A percentile compares a stretch with the other conserved stretches of the same genome.
Evolutionary conservation across 306 rosid genomes (phyloP).

Genomic region (Dryas alaskensis): DNA sequence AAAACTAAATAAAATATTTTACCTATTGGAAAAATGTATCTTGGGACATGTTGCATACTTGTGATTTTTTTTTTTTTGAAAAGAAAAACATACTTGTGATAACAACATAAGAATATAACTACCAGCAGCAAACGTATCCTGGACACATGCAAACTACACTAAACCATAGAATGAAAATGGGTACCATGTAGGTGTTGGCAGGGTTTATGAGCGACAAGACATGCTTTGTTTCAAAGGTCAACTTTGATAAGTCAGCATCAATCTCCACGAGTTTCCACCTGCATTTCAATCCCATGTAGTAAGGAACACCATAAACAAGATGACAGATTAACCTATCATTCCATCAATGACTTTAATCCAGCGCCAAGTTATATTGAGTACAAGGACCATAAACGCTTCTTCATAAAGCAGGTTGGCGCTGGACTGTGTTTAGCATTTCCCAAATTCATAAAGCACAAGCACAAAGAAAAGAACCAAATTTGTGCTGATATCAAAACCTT

Average conservation of each 20-base stretch:
- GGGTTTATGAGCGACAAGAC: constrained; percentile 89
- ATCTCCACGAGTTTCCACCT: constrained; percentile 91
- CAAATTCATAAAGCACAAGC: constrained; percentile 1
- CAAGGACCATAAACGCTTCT: background rate
- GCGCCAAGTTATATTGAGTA: background rate
- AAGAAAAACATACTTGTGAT: background rate
- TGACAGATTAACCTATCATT: constrained; percentile 2
- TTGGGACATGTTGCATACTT: background rate
- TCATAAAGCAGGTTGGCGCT: background rate
- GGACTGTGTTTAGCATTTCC: background rate
- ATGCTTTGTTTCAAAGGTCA: constrained; percentile 66
- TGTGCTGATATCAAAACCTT: background rate
- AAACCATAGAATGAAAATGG: constrained; percentile 11
- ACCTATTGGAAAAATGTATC: constrained; percentile 1
- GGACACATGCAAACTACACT: background rate
- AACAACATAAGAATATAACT: background rate
- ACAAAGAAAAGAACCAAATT: background rate
- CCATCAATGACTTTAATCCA: background rate
- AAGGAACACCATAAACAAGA: constrained; percentile 20
- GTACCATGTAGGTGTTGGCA: constrained; percentile 93
- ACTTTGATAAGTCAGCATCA: constrained; percentile 68
- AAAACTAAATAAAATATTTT: constrained; percentile 17
- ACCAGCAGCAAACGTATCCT: background rate
- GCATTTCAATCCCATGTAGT: constrained; percentile 26
- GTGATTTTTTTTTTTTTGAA: background rate